A percentile compares a stretch with the other conserved stretches of the same genome.
Conservation (phyloP, 2,329 filamentous ascomycete species). For the Arthroderma sp. region DNA sequence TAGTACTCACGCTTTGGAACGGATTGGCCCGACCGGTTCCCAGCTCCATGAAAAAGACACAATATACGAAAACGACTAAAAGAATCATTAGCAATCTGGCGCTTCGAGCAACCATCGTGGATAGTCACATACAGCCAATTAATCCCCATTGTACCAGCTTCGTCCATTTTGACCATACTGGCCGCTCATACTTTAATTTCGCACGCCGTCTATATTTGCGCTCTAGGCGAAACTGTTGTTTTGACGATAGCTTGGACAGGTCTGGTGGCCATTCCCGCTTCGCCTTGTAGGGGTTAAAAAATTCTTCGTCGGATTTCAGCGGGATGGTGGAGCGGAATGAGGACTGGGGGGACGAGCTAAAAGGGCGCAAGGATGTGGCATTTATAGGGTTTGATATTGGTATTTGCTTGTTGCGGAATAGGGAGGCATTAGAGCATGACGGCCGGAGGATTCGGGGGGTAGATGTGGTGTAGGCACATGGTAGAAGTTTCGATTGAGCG, state of each 20-base stretch:
- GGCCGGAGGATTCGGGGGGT: no score
- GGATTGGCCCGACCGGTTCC: conserved; percentile 25
- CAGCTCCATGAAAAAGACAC: conserved; percentile 34
- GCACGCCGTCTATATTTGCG: conserved; percentile 50
- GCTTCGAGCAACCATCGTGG: neutral
- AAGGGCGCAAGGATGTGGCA: no score
- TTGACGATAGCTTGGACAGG: conserved; percentile 47
- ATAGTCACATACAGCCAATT: conserved; percentile 35
- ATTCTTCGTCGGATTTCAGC: conserved; percentile 14
- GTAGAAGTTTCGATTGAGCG: no score
- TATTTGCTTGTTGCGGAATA: no score
- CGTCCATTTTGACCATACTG: conserved; percentile 44
- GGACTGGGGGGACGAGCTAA: no score
- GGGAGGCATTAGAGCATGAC: no score
- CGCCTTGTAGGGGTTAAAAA: conserved; percentile 45
- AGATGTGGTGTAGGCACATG: no score
- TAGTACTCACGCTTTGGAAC: conserved; percentile 26
- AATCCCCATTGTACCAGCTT: conserved; percentile 44
- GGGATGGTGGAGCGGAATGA: neutral
- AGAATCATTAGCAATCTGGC: neutral
- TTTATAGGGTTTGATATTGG: no score
- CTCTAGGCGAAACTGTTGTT: conserved; percentile 56
- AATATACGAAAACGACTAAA: conserved; percentile 30
- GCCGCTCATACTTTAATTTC: conserved; percentile 47
- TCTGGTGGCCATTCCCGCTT: conserved; percentile 54